Evolutionary conservation across 1,139 yeast species (phyloP).

Genomic region (Hanseniaspora uvarum): DNA sequence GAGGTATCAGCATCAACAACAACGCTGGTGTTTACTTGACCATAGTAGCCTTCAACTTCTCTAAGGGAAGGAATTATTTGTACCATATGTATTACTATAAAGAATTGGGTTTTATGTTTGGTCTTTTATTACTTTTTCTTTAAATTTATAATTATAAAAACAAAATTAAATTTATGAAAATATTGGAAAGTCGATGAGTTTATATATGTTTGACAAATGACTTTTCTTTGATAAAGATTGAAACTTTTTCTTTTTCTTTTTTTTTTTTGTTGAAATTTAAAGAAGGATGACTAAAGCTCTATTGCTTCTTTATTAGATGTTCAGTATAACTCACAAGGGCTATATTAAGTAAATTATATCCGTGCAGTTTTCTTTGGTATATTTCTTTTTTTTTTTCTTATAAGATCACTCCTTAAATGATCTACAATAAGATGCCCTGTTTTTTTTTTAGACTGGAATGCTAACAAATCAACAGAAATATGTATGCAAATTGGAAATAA

Average conservation of each 20-base stretch:
- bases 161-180: not conserved
- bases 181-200: not conserved
- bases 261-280: not conserved
- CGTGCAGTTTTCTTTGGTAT: too few relatives aligned
- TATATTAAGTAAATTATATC: not conserved
- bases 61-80: slow-evolving; percentile 8
- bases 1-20: not conserved
- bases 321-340: not conserved
- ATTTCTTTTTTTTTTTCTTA: not conserved
- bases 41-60: slow-evolving; percentile 14
- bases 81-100: not conserved
- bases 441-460: not conserved
- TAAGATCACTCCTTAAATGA: not conserved
- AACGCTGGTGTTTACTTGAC: slow-evolving; percentile 10
- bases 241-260: too few relatives aligned
- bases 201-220: not conserved
- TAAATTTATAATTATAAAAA: not conserved
- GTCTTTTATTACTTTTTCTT: not conserved
- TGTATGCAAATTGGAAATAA: not conserved
- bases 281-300: not conserved
- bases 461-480: not conserved
- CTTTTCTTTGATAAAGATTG: too few relatives aligned
- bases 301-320: not conserved
- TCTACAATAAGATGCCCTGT: not conserved
- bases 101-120: not conserved